Evolutionary conservation across 225 moss, liverwort and hornwort species (phyloP).

Genomic region (Neckera pumila): DNA sequence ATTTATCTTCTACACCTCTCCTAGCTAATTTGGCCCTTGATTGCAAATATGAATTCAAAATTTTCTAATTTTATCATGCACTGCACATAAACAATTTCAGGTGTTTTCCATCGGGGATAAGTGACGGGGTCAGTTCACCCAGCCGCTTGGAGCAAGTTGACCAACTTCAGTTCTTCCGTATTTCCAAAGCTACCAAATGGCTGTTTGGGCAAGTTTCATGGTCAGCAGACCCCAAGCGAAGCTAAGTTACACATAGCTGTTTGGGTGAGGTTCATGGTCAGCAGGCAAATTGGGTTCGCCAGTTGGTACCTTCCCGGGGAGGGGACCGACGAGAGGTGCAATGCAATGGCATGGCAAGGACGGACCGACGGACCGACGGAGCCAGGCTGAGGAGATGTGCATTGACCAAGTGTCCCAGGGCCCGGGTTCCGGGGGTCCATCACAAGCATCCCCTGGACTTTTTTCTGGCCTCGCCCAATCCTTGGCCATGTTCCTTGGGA

Average conservation of each 20-base stretch:
- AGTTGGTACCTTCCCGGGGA: neutral
- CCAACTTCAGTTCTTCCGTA: neutral
- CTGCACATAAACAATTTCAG: too few relatives aligned
- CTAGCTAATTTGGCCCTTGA: too few relatives aligned
- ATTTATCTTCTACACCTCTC: too few relatives aligned
- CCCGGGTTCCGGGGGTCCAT: neutral
- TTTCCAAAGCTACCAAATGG: neutral
- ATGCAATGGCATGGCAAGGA: neutral
- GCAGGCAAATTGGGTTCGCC: neutral
- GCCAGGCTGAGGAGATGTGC: neutral
- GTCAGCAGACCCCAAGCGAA: neutral
- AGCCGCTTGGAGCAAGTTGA: neutral
- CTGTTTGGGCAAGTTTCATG: neutral
- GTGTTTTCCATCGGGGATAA: too few relatives aligned
- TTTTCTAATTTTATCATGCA: too few relatives aligned
- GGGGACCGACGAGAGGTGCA: too few relatives aligned
- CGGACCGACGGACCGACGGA: too few relatives aligned
- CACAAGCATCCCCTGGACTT: neutral
- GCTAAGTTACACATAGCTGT: neutral
- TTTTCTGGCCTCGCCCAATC: neutral
- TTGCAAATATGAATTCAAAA: too few relatives aligned
- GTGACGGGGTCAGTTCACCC: too few relatives aligned
- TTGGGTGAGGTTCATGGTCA: neutral
- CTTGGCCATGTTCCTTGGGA: neutral
- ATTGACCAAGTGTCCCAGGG: neutral